A percentile compares a stretch with the other conserved stretches of the same genome.
Conservation (phyloP, 2,329 filamentous ascomycete genomes). For the Fusarium piperis region DNA sequence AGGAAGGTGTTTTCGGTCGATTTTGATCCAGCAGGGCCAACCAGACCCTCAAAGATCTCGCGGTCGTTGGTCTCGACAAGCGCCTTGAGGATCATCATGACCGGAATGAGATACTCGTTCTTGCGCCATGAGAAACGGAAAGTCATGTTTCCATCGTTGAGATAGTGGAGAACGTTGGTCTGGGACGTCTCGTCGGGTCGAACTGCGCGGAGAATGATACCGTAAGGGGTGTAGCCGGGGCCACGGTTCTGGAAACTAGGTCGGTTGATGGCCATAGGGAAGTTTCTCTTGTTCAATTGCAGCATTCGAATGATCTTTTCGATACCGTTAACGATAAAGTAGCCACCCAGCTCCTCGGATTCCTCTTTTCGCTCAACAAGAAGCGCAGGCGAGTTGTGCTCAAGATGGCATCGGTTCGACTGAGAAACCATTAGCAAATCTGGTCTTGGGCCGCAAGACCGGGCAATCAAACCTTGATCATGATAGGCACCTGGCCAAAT, state of each 20-base stretch:
- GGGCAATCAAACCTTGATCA: constrained; percentile 78
- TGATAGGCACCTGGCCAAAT: constrained; percentile 88
- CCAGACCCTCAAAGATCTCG: constrained; percentile 93
- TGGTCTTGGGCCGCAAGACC: not conserved
- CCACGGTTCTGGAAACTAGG: constrained; percentile 91
- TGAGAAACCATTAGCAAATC: constrained; percentile 48
- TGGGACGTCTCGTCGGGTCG: constrained; percentile 98
- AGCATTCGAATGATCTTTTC: constrained; percentile 96
- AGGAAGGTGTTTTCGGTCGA: constrained; percentile 90
- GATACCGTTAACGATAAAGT: constrained; percentile 97
- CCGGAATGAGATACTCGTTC: constrained; percentile 94
- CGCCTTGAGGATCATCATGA: constrained; percentile 96
- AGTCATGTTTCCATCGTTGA: constrained; percentile 94
- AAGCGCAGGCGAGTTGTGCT: constrained; percentile 82
- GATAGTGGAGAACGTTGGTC: constrained; percentile 95
- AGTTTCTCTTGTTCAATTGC: constrained; percentile 90
- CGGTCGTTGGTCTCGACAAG: constrained; percentile 95
- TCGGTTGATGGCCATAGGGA: constrained; percentile 92
- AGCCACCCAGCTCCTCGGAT: constrained; percentile 93
- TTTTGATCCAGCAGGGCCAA: constrained; percentile 80
- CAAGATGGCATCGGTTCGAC: constrained; percentile 91
- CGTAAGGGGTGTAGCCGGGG: constrained; percentile 85
- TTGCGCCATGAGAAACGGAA: constrained; percentile 99
- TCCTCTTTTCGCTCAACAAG: constrained; percentile 92
- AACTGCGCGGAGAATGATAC: constrained; percentile 90